A percentile compares a stretch with the other conserved stretches of the same genome.
Evolutionary conservation across 306 rosid species (phyloP).

Genomic region (Prosopis cineraria): DNA sequence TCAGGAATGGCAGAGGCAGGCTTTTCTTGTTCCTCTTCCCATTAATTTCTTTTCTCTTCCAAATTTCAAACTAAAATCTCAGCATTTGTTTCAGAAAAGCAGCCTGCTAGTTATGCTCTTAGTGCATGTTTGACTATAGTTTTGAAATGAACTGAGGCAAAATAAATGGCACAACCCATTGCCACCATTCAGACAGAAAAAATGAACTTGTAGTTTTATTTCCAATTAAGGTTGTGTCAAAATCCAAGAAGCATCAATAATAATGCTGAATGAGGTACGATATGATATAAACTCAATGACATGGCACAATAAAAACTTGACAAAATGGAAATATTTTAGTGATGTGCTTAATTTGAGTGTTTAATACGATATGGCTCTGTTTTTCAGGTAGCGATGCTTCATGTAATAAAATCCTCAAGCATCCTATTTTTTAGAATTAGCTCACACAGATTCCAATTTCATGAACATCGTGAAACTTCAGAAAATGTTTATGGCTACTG

Average conservation of each 20-base stretch:
- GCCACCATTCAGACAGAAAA: constrained; percentile 35
- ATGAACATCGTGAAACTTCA: constrained; percentile 24
- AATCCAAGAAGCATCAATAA: not conserved
- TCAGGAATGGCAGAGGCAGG: constrained; percentile 31
- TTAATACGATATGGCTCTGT: not conserved
- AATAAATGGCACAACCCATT: constrained; percentile 37
- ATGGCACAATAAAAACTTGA: not conserved
- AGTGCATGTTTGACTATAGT: constrained; percentile 11
- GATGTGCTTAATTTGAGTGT: not conserved
- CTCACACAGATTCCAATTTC: constrained; percentile 36
- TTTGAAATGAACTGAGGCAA: not conserved
- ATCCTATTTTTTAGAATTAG: constrained; percentile 29
- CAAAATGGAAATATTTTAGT: not conserved
- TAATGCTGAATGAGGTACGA: not conserved
- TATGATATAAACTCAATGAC: not conserved
- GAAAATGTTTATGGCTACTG: constrained; percentile 27
- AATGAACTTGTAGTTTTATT: constrained; percentile 29
- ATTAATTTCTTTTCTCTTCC: constrained; percentile 31
- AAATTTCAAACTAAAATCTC: constrained; percentile 31
- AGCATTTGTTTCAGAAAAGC: constrained; percentile 14
- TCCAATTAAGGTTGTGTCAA: constrained; percentile 30
- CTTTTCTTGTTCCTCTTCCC: constrained; percentile 22
- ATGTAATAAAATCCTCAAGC: constrained; percentile 11
- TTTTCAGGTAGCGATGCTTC: not conserved
- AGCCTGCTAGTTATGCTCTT: constrained; percentile 9